Percentiles rank a stretch among this genome's conserved stretches.
Evolutionary conservation across 1,284 basidiomycete species (phyloP).

Genomic region (Hemileia vastatrix): DNA sequence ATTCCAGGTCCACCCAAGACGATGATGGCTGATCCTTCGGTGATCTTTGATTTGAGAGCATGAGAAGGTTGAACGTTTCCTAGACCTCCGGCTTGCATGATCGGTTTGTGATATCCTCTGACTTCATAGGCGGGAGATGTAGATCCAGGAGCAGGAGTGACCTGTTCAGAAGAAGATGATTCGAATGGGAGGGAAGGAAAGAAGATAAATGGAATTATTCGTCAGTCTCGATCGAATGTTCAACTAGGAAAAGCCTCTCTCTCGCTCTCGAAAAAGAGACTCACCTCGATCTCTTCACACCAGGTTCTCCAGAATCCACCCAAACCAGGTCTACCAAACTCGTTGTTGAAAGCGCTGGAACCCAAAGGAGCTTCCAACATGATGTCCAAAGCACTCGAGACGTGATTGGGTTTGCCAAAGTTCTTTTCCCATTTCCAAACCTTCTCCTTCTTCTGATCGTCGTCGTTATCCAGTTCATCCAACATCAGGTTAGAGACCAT

Average conservation of each 20-base stretch:
- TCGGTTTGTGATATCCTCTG: slow-evolving; percentile 95
- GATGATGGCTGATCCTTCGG: slow-evolving; percentile 69
- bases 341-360: slow-evolving; percentile 93
- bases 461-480: slow-evolving; percentile 70
- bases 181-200: slow-evolving; percentile 84
- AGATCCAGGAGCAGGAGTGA: slow-evolving; percentile 41
- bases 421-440: slow-evolving; percentile 84
- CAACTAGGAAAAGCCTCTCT: background rate
- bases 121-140: slow-evolving; percentile 52
- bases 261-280: background rate
- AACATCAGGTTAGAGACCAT: slow-evolving; percentile 93
- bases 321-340: slow-evolving; percentile 81
- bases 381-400: slow-evolving; percentile 86
- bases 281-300: background rate
- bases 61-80: slow-evolving; percentile 79
- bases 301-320: slow-evolving; percentile 47
- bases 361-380: slow-evolving; percentile 95
- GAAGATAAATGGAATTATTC: slow-evolving; percentile 50
- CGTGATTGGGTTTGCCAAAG: slow-evolving; percentile 79
- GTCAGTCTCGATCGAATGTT: background rate
- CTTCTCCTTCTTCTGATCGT: no score
- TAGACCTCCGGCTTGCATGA: slow-evolving; percentile 96
- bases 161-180: slow-evolving; percentile 48
- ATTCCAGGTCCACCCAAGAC: slow-evolving; percentile 92
- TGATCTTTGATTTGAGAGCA: slow-evolving; percentile 64